Percentiles rank a stretch among this genome's conserved stretches.
These are phyloP conservation scores for Centella asiatica DNA, from an alignment of 129 eudicot genomes.

Conservation along the genomic window DNA sequence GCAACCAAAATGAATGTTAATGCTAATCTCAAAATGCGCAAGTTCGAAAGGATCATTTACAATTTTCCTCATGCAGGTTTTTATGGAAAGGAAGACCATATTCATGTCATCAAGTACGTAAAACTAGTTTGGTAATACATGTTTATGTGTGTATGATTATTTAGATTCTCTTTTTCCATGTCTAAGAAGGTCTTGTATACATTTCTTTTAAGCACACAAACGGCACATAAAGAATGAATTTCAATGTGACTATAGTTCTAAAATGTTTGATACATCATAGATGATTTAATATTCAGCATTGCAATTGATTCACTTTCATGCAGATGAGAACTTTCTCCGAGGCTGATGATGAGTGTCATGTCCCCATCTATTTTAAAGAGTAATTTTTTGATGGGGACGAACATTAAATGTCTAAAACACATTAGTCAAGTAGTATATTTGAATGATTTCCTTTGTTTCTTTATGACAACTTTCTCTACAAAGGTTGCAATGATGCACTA, in stretches of 20 bases:
- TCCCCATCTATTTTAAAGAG: too few species aligned
- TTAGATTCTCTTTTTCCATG: not conserved
- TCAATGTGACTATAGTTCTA: too few species aligned
- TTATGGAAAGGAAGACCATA: conserved; percentile 31
- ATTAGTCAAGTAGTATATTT: not conserved
- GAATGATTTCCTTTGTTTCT: not conserved
- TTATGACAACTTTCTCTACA: not conserved
- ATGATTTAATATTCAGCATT: too few species aligned
- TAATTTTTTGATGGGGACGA: too few species aligned
- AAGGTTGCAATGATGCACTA: too few species aligned
- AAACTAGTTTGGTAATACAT: not conserved
- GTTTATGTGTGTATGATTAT: not conserved
- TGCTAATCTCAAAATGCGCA: not conserved
- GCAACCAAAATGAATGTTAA: conserved; percentile 22
- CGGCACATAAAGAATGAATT: too few species aligned
- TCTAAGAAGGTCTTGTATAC: not conserved
- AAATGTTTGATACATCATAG: too few species aligned
- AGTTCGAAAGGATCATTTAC: conserved; percentile 46
- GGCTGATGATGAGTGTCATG: too few species aligned
- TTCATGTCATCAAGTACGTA: conserved; percentile 32
- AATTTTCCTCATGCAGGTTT: conserved; percentile 86
- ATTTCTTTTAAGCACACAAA: not conserved
- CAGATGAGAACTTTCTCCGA: too few species aligned
- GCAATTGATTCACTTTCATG: too few species aligned
- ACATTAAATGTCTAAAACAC: not conserved